A percentile compares a stretch with the other conserved stretches of the same genome.
Conservation (phyloP, 768 basidiomycete genomes). For the Podaxis mareebaensis region DNA sequence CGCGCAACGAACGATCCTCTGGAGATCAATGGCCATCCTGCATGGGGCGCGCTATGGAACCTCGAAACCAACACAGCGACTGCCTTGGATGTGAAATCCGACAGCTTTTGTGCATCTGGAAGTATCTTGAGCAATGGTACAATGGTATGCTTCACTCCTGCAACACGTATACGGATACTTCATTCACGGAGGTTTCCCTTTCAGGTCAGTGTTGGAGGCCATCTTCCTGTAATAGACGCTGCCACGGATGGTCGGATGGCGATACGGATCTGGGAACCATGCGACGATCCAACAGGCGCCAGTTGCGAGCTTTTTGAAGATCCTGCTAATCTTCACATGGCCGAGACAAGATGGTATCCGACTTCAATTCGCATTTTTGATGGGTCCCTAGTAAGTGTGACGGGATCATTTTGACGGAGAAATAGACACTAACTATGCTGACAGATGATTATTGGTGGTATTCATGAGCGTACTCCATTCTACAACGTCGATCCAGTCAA, state of each 20-base stretch:
- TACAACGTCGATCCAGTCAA: constrained; percentile 63
- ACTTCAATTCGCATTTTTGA: constrained; percentile 34
- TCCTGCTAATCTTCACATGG: constrained; percentile 32
- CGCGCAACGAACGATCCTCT: constrained; percentile 40
- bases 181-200: background rate
- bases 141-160: constrained; percentile 28
- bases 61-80: constrained; percentile 38
- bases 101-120: constrained; percentile 46
- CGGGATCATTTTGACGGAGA: background rate
- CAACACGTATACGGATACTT: background rate
- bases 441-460: constrained; percentile 30
- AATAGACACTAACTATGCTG: background rate
- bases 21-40: constrained; percentile 40
- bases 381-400: constrained; percentile 30
- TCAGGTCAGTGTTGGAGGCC: constrained; percentile 32
- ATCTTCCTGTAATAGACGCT: constrained; percentile 26
- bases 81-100: constrained; percentile 32
- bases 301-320: constrained; percentile 38
- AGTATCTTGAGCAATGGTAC: constrained; percentile 42
- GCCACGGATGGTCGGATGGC: constrained; percentile 36
- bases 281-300: constrained; percentile 27
- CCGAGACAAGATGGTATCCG: constrained; percentile 42
- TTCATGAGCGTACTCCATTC: constrained; percentile 44
- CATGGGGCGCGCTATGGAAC: constrained; percentile 46
- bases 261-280: constrained; percentile 39